Conservation (phyloP, 495 filamentous ascomycete genomes). For the Hyaloscypha hepaticicola region DNA sequence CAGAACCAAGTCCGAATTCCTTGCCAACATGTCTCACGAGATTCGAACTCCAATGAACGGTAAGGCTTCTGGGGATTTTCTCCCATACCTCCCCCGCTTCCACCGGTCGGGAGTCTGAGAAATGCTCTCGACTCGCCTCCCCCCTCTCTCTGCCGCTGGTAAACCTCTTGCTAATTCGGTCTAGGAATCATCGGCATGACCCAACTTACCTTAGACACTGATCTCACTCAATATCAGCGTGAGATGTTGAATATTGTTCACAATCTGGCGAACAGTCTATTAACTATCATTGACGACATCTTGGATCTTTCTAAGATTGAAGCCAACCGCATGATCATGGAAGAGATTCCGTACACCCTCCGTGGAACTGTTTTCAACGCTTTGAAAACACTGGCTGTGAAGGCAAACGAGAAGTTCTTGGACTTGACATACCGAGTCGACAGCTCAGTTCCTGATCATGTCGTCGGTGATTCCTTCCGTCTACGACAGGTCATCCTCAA, state of each 20-base stretch:
- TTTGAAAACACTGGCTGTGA: constrained; percentile 91
- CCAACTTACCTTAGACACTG: constrained; percentile 93
- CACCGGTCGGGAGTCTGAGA: too few species aligned
- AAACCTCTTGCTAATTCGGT: too few species aligned
- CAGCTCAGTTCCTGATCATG: constrained; percentile 91
- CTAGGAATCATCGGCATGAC: constrained; percentile 90
- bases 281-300: constrained; percentile 99
- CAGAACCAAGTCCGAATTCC: constrained; percentile 97
- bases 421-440: constrained; percentile 94
- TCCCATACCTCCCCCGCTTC: background rate
- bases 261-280: constrained; percentile 91
- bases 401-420: constrained; percentile 95
- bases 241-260: constrained; percentile 99
- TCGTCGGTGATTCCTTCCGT: constrained; percentile 96
- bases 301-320: constrained; percentile 99
- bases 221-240: constrained; percentile 89
- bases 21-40: constrained; percentile 99
- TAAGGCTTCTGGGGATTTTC: background rate
- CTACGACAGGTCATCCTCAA: constrained; percentile 92
- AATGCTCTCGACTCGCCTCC: background rate
- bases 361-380: constrained; percentile 97
- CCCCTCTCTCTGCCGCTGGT: too few species aligned
- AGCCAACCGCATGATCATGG: constrained; percentile 98
- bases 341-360: constrained; percentile 95
- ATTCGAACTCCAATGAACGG: too few species aligned